Evolutionary conservation across 108 stramenopile genomes (phyloP).

Genomic region (Nitzschia inconspicua): DNA sequence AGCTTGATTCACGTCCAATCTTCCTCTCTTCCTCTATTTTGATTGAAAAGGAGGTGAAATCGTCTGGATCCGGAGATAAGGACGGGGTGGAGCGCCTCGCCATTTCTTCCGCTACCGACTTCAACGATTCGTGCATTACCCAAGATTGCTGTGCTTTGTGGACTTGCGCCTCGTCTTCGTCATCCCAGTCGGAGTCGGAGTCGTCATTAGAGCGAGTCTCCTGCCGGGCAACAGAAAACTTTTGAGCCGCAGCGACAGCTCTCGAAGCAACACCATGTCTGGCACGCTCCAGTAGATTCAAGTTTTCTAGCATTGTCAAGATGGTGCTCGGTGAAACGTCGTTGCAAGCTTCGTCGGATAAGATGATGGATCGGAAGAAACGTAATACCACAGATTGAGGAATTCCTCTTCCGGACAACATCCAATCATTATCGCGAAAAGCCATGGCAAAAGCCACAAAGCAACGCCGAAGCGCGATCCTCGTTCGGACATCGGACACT

Average conservation of each 20-base stretch:
- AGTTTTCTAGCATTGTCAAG: conserved; percentile 68
- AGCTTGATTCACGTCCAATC: conserved; percentile 9
- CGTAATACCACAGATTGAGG: conserved; percentile 71
- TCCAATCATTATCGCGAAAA: conserved; percentile 79
- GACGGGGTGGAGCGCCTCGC: conserved; percentile 61
- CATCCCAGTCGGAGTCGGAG: conserved; percentile 47
- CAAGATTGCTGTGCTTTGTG: conserved; percentile 40
- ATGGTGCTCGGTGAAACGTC: conserved; percentile 26
- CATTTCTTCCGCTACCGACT: conserved; percentile 81
- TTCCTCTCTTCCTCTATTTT: conserved; percentile 47
- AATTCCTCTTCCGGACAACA: conserved; percentile 73
- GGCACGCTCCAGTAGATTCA: conserved; percentile 77
- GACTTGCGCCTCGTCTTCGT: conserved; percentile 35
- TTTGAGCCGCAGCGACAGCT: conserved; percentile 8
- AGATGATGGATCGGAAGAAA: conserved; percentile 65
- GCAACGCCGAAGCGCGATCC: conserved; percentile 65
- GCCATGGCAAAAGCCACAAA: conserved; percentile 83
- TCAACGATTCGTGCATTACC: conserved; percentile 82
- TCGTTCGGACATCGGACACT: conserved; percentile 48
- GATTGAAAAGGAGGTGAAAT: conserved; percentile 63
- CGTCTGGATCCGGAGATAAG: conserved; percentile 64
- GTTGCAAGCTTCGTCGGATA: conserved; percentile 35
- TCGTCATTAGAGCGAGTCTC: conserved; percentile 21
- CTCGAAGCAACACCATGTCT: conserved; percentile 49
- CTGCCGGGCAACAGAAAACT: conserved; percentile 16